Conservation (phyloP, 768 basidiomycete species). For the Hortiboletus campestris region DNA sequence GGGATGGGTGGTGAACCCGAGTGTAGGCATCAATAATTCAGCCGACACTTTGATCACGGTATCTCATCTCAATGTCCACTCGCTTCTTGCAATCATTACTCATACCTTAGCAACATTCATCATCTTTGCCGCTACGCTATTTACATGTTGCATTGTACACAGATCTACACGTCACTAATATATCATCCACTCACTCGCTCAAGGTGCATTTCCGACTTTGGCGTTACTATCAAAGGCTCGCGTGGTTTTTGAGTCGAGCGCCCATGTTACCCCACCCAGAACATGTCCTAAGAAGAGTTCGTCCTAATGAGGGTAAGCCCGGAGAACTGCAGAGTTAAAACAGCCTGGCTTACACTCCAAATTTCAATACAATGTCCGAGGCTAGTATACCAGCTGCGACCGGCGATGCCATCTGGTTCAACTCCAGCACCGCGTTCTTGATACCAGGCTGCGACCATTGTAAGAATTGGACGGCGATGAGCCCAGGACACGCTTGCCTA, state of each 20-base stretch:
- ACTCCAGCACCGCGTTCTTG: slow-evolving; percentile 74
- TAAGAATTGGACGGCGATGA: slow-evolving; percentile 1
- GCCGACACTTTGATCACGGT: slow-evolving; percentile 2
- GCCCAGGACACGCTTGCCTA: slow-evolving; percentile 43
- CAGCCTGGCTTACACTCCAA: slow-evolving; percentile 54
- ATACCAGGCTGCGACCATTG: slow-evolving; percentile 66
- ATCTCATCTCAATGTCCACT: slow-evolving; percentile 11
- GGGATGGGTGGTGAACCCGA: slow-evolving; percentile 49
- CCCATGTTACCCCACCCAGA: slow-evolving; percentile 73
- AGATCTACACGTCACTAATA: slow-evolving; percentile 25
- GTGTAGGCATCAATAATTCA: slow-evolving; percentile 58
- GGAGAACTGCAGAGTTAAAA: not conserved
- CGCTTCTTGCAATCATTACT: slow-evolving; percentile 9
- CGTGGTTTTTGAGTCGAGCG: slow-evolving; percentile 67
- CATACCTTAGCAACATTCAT: slow-evolving; percentile 17
- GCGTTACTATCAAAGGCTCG: slow-evolving; percentile 59
- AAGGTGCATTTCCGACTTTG: slow-evolving; percentile 50
- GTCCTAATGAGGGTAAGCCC: slow-evolving; percentile 43
- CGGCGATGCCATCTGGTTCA: slow-evolving; percentile 46
- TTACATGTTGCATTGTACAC: slow-evolving; percentile 31
- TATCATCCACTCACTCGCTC: slow-evolving; percentile 8
- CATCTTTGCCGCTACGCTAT: slow-evolving; percentile 24
- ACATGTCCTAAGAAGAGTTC: slow-evolving; percentile 69
- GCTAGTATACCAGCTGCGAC: slow-evolving; percentile 82
- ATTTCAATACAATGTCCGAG: slow-evolving; percentile 79